These are phyloP conservation scores for Myriosclerotinia scirpicola DNA, from an alignment of 2,329 filamentous ascomycete genomes.

Conservation along the genomic window DNA sequence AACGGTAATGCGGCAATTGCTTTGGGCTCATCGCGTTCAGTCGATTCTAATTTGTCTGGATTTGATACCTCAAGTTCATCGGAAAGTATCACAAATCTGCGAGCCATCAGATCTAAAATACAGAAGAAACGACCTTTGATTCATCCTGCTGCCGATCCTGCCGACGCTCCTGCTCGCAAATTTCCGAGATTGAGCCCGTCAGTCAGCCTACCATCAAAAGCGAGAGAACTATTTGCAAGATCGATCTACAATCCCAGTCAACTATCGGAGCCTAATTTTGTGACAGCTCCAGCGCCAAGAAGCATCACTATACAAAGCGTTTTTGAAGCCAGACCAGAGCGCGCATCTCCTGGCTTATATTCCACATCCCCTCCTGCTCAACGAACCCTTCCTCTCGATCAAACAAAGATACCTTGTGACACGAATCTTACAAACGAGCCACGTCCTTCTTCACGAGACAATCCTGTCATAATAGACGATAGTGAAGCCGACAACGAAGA, in stretches of 20 bases:
- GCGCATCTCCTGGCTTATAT: background rate
- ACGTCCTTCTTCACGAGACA: background rate
- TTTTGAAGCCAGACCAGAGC: background rate
- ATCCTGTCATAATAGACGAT: background rate
- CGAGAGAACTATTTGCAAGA: conserved; percentile 3
- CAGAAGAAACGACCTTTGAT: background rate
- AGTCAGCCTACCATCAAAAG: background rate
- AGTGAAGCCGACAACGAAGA: background rate
- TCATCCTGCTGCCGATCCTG: background rate
- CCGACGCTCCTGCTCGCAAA: background rate
- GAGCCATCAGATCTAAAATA: background rate
- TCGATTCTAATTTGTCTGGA: background rate
- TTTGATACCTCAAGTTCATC: background rate
- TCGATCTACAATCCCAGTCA: background rate
- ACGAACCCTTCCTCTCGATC: background rate
- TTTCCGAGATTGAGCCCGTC: background rate
- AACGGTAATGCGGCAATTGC: background rate
- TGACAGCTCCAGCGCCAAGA: background rate
- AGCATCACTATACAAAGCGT: background rate
- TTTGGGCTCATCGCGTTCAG: background rate
- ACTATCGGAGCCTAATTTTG: background rate
- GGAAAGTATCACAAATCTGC: background rate
- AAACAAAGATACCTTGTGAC: background rate
- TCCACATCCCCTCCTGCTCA: background rate
- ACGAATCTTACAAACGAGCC: background rate